A percentile compares a stretch with the other conserved stretches of the same genome.
Evolutionary conservation across 306 rosid species (phyloP).

Genomic region (Dalbergia cochinchinensis): DNA sequence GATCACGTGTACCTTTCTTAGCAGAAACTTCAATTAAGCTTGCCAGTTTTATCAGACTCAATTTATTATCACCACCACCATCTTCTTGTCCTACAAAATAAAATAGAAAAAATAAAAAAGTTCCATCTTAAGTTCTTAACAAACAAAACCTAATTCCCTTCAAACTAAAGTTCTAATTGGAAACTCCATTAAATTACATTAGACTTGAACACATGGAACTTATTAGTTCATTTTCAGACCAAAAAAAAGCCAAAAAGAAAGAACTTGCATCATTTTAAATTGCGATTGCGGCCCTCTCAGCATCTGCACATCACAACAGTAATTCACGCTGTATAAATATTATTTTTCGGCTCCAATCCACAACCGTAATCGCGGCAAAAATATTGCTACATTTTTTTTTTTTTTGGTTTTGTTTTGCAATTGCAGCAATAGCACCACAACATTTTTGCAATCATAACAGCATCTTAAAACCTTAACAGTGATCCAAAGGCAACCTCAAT

Average conservation of each 20-base stretch:
- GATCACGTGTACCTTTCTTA: conserved; percentile 60
- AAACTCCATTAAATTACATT: not conserved
- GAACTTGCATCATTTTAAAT: too few species aligned
- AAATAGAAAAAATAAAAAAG: conserved; percentile 28
- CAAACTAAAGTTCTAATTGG: not conserved
- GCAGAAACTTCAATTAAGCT: conserved; percentile 69
- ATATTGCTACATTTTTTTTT: too few species aligned
- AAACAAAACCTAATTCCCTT: not conserved
- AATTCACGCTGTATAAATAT: too few species aligned
- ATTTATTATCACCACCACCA: conserved; percentile 61
- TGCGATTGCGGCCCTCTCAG: too few species aligned
- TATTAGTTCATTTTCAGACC: not conserved
- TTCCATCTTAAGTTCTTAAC: not conserved
- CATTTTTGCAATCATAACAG: too few species aligned
- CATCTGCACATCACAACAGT: too few species aligned
- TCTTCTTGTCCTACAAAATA: conserved; percentile 64
- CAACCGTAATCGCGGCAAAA: too few species aligned
- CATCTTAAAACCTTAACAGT: too few species aligned
- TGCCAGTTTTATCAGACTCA: conserved; percentile 69
- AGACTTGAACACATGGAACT: not conserved
- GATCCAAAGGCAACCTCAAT: too few species aligned
- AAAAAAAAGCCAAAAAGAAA: not conserved
- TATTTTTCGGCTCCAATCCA: too few species aligned
- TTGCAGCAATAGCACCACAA: too few species aligned
- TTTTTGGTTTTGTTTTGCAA: too few species aligned